These are phyloP conservation scores for Avena insularis DNA, from an alignment of 176 grass and related monocot species.

Conservation along the genomic window DNA sequence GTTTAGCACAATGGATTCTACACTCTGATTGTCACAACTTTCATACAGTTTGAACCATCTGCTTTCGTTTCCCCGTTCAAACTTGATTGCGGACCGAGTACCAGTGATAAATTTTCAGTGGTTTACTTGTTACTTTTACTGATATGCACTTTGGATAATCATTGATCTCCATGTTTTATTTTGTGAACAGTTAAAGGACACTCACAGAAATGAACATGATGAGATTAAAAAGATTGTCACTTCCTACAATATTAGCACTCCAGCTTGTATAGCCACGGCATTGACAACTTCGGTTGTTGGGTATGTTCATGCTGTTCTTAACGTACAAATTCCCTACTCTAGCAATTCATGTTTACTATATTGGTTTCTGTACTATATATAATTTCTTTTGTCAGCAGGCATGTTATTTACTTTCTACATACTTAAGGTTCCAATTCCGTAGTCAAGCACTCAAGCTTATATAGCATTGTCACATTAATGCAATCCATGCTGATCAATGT, in stretches of 20 bases:
- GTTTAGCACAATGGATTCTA: slow-evolving; percentile 2
- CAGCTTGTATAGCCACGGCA: slow-evolving; percentile 76
- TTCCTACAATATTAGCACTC: slow-evolving; percentile 62
- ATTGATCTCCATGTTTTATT: not conserved
- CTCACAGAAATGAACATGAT: slow-evolving; percentile 63
- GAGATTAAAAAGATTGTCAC: slow-evolving; percentile 92
- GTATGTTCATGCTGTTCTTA: slow-evolving; percentile 57
- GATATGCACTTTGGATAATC: not conserved
- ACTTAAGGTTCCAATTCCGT: not conserved
- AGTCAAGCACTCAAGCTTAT: slow-evolving; percentile 6
- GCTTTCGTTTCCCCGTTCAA: not conserved
- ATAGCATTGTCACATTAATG: not conserved
- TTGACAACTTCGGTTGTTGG: slow-evolving; percentile 70
- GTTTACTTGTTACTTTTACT: not conserved
- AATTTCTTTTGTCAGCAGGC: not conserved
- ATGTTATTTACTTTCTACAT: slow-evolving; percentile 18
- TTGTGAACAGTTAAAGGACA: slow-evolving; percentile 70
- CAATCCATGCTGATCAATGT: not conserved
- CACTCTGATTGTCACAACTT: not conserved
- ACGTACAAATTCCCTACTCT: not conserved
- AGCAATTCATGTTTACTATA: not conserved
- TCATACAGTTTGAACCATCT: not conserved
- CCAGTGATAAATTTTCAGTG: not conserved
- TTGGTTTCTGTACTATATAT: not conserved
- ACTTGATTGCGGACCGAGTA: not conserved